Percentiles rank a stretch among this genome's conserved stretches.
phyloP scores from a whole-genome alignment of 306 rosid species.

The Leucaena leucocephala region DNA sequence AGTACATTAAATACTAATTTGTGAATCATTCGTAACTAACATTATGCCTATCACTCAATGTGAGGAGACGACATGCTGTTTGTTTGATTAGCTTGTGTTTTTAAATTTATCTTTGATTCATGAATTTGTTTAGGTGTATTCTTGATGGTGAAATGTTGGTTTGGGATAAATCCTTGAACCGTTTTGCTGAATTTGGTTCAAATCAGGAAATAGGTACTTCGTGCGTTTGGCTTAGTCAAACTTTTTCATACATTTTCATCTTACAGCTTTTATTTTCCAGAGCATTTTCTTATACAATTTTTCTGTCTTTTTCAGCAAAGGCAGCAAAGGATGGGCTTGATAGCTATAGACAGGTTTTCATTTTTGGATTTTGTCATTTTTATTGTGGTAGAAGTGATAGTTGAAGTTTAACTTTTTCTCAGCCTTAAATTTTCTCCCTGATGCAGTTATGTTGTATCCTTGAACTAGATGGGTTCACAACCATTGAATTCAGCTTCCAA shows the following conservation, averaged over 20 bases:
- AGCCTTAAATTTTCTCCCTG: constrained; percentile 32
- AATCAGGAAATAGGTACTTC: constrained; percentile 87
- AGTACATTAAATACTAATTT: not conserved
- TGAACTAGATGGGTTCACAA: constrained; percentile 25
- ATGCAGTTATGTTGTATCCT: constrained; percentile 99
- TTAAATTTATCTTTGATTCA: constrained; percentile 10
- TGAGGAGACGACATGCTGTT: not conserved
- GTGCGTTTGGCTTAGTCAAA: constrained; percentile 16
- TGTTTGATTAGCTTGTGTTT: not conserved
- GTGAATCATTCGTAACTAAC: not conserved
- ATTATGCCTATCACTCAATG: not conserved
- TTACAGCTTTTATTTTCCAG: constrained; percentile 26
- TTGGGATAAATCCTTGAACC: constrained; percentile 84
- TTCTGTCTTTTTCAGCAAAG: constrained; percentile 65
- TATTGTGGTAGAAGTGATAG: constrained; percentile 27
- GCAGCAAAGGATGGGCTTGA: constrained; percentile 94
- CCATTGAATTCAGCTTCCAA: constrained; percentile 35
- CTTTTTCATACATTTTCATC: not conserved
- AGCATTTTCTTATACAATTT: constrained; percentile 18
- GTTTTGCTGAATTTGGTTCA: constrained; percentile 96
- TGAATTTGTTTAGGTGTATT: constrained; percentile 70
- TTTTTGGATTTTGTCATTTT: constrained; percentile 17
- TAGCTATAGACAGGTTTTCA: constrained; percentile 76
- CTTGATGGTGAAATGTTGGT: constrained; percentile 99
- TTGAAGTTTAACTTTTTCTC: constrained; percentile 24